Conservation (phyloP, 495 filamentous ascomycete species). For the Hyaloscypha bicolor region DNA sequence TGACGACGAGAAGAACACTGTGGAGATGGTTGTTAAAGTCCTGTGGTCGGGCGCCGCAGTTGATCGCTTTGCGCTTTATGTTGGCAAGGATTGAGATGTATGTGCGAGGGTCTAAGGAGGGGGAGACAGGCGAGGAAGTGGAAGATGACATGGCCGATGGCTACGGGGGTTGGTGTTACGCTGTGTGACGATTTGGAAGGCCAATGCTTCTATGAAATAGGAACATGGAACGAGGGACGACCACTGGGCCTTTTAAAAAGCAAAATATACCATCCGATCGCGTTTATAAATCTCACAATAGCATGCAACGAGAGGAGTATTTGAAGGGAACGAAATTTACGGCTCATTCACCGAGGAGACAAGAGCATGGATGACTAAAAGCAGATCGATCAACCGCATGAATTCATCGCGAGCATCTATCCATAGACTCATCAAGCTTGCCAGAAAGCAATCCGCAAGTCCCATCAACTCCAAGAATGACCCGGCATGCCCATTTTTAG, state of each 20-base stretch:
- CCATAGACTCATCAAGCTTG: background rate
- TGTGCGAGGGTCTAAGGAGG: background rate
- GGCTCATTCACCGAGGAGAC: background rate
- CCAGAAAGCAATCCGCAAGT: background rate
- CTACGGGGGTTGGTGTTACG: background rate
- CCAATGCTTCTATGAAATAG: background rate
- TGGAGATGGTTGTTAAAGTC: background rate
- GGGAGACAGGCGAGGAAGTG: background rate
- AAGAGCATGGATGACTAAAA: background rate
- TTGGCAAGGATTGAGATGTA: background rate
- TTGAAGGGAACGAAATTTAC: background rate
- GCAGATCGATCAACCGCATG: background rate
- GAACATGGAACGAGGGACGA: background rate
- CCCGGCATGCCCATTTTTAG: conserved; percentile 12
- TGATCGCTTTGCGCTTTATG: conserved; percentile 2
- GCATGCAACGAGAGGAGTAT: background rate
- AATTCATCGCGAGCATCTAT: background rate
- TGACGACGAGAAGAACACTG: background rate
- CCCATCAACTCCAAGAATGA: background rate
- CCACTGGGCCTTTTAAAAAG: background rate
- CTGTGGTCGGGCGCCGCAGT: background rate
- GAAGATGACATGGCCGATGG: background rate
- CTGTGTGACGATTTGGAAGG: background rate
- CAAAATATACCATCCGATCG: no score
- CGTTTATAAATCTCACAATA: background rate